These are phyloP conservation scores for Usnea hakonensis DNA, from an alignment of 495 filamentous ascomycete species.

Conservation along the genomic window DNA sequence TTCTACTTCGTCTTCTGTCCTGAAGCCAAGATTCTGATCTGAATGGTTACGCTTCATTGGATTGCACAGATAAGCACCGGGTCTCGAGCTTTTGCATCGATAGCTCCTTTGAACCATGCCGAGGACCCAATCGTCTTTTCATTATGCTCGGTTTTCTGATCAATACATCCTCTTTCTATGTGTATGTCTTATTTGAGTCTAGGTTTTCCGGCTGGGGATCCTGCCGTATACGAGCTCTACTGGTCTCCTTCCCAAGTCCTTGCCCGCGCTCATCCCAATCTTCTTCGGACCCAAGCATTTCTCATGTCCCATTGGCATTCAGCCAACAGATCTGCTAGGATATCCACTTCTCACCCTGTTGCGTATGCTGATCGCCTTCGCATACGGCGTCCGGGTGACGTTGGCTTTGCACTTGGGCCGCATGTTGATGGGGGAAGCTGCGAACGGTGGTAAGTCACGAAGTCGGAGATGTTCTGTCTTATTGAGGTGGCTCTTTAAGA, in stretches of 20 bases:
- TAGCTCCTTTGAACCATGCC: background rate
- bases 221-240: constrained; percentile 82
- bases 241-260: constrained; percentile 72
- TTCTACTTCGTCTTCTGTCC: background rate
- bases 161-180: background rate
- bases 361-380: constrained; percentile 77
- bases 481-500: too few relatives aligned
- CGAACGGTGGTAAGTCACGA: constrained; percentile 54
- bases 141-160: background rate
- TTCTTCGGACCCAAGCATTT: constrained; percentile 61
- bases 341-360: constrained; percentile 61
- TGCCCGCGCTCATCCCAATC: constrained; percentile 63
- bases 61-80: background rate
- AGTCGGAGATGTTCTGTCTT: too few relatives aligned
- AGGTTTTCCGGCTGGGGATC: constrained; percentile 49
- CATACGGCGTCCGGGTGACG: constrained; percentile 56
- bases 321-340: constrained; percentile 47
- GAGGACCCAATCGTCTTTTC: background rate
- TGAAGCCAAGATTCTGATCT: background rate
- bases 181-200: constrained; percentile 2
- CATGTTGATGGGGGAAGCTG: constrained; percentile 80
- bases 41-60: background rate
- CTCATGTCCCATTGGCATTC: constrained; percentile 72
- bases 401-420: constrained; percentile 74
- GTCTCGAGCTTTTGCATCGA: background rate